phyloP scores from a whole-genome alignment of 805 yeast species.

The Candida nonsorbophila region DNA sequence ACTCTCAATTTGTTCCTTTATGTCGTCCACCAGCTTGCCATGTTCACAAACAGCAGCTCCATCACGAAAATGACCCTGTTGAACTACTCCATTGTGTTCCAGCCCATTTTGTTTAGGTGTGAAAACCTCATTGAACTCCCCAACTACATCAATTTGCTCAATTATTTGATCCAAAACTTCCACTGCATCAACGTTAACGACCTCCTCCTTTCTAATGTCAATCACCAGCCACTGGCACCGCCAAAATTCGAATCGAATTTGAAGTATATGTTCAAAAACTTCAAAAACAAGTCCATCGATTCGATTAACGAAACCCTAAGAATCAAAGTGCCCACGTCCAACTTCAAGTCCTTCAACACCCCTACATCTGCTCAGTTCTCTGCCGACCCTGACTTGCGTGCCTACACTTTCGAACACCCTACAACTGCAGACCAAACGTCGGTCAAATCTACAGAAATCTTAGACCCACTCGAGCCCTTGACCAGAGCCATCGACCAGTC shows the following conservation, averaged over 20 bases:
- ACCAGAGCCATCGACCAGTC: too few relatives aligned
- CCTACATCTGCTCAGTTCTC: too few relatives aligned
- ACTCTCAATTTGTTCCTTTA: slow-evolving; percentile 6
- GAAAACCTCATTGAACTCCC: slow-evolving; percentile 10
- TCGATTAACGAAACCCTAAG: slow-evolving; percentile 9
- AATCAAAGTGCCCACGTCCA: too few relatives aligned
- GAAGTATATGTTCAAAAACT: slow-evolving; percentile 7
- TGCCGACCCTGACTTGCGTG: too few relatives aligned
- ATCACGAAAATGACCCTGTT: slow-evolving; percentile 22
- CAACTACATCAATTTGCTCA: slow-evolving; percentile 12
- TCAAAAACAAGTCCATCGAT: slow-evolving; percentile 11
- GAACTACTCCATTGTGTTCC: slow-evolving; percentile 26
- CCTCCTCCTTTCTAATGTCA: too few relatives aligned
- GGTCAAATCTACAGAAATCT: too few relatives aligned
- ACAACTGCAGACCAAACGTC: too few relatives aligned
- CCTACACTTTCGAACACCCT: too few relatives aligned
- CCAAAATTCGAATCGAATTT: not conserved
- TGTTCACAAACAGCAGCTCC: slow-evolving; percentile 11
- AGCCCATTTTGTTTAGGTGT: slow-evolving; percentile 21
- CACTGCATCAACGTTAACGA: not conserved
- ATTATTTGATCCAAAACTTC: slow-evolving; percentile 12
- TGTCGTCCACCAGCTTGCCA: slow-evolving; percentile 9
- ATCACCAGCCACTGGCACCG: too few relatives aligned
- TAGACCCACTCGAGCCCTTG: too few relatives aligned
- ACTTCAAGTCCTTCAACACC: too few relatives aligned